Base-by-base conservation (phyloP, 306 rosid species). In the Begonia loranthoides region DNA sequence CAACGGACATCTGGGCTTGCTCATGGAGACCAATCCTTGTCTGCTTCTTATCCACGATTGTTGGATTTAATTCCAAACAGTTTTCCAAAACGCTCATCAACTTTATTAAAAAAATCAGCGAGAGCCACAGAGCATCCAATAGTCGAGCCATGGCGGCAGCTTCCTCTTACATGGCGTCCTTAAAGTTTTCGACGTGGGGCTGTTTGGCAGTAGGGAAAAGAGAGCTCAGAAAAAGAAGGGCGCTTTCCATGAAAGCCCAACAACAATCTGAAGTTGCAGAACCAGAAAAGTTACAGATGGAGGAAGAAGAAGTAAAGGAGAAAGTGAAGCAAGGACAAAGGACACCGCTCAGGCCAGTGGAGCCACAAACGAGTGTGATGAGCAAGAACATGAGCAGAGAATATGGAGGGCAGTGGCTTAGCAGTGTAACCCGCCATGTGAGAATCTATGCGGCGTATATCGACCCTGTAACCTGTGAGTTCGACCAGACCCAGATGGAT, bases 401-500 rank as follows among this genome's bases (percentile, higher is more conserved):
- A 45, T 85, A 80, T 59, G 97, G 97, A 57, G 95, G 97, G 45
- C 95, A 90, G 57, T 90, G 84, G 89, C 79, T 81, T 13, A 77
- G 89, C 73, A 63, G 84, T 4, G 69, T 55, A 9, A 81, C 89
- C 0, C 66, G 89, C 28, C 89, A 77, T 44, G 89, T 81, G 4
- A 78, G 99, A 61, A 90, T 90, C 58, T 83, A 61, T 60, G 99
- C 96, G 3, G 96, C 96, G 0, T 87, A 87, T 24, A 78, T 87
- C 13, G 96, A 87, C 60, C 96, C 94, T 0, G 67, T 55, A 14
- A 90, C 99, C 19, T 70, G 78, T 21, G 94, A 63, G 54, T 90
- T 90, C 49, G 99, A 90, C 71, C 99, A 90, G 47, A 72, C 95
- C 14, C 99, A 90, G 70, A 86, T 82, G 87, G 95, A 90, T 63